Conservation (phyloP, 1,139 yeast species). For the Cylindricascospora bacillispora region DNA sequence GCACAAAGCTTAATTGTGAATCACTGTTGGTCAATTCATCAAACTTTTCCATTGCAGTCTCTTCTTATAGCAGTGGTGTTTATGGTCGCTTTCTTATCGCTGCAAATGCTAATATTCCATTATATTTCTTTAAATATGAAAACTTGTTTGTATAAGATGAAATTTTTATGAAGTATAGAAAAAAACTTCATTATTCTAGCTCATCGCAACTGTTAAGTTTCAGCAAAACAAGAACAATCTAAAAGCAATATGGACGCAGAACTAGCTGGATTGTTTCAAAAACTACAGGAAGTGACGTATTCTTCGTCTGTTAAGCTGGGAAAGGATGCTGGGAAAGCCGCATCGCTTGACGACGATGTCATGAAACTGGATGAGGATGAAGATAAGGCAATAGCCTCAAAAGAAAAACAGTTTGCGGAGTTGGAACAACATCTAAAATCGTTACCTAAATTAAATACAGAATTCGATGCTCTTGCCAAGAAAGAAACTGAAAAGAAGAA, state of each 20-base stretch:
- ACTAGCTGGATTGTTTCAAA: slow-evolving; percentile 1
- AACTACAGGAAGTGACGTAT: slow-evolving; percentile 1
- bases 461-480: slow-evolving; percentile 18
- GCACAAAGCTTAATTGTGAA: slow-evolving; percentile 8
- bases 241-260: neutral
- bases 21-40: slow-evolving; percentile 5
- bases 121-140: too few species aligned
- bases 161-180: too few species aligned
- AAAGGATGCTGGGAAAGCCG: neutral
- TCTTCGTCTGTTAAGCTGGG: neutral
- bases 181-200: too few species aligned
- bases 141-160: too few species aligned
- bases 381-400: too few species aligned
- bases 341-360: slow-evolving; percentile 9
- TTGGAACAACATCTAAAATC: slow-evolving; percentile 19
- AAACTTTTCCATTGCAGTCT: too few species aligned
- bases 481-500: slow-evolving; percentile 5
- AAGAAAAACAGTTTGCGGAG: slow-evolving; percentile 14
- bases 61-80: too few species aligned
- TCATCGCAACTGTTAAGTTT: too few species aligned
- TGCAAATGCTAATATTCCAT: too few species aligned
- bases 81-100: too few species aligned
- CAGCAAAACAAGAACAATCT: too few species aligned
- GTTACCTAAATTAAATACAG: slow-evolving; percentile 21
- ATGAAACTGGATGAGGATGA: slow-evolving; percentile 7